phyloP scores from a whole-genome alignment of 129 eudicot species.

The Tagetes erecta region DNA sequence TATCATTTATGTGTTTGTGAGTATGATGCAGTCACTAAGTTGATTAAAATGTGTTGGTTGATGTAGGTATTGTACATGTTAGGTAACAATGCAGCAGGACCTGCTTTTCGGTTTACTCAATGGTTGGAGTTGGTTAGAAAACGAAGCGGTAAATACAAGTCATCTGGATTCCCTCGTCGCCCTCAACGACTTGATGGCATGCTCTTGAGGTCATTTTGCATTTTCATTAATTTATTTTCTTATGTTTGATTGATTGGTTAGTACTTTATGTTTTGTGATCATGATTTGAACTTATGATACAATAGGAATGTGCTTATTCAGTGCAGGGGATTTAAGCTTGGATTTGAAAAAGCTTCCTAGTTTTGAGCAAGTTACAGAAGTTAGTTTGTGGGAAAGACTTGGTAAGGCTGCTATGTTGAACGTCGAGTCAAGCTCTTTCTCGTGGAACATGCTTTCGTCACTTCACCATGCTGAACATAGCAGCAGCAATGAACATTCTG shows the following conservation, averaged over 20 bases:
- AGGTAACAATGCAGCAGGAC: conserved; percentile 84
- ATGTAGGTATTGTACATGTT: conserved; percentile 89
- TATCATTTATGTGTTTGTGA: not conserved
- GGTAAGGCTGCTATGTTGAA: conserved; percentile 86
- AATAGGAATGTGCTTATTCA: conserved; percentile 27
- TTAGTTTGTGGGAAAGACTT: conserved; percentile 89
- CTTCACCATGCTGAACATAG: conserved; percentile 95
- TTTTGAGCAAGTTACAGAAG: conserved; percentile 66
- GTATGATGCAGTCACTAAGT: not conserved
- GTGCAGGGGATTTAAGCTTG: conserved; percentile 63
- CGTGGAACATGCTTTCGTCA: conserved; percentile 92
- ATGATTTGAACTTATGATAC: not conserved
- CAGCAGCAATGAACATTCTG: conserved; percentile 80
- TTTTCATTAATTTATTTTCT: not conserved
- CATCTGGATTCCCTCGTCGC: conserved; percentile 79
- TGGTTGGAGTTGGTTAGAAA: conserved; percentile 94
- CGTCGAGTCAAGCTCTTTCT: conserved; percentile 82
- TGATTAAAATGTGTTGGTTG: conserved; percentile 18
- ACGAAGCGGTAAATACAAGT: conserved; percentile 62
- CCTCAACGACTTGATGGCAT: conserved; percentile 51
- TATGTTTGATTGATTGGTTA: conserved; percentile 3
- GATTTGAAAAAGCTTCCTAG: conserved; percentile 40
- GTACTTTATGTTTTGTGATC: not conserved
- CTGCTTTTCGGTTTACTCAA: conserved; percentile 77
- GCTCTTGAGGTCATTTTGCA: conserved; percentile 56